Evolutionary conservation across 2,329 filamentous ascomycete species (phyloP).

Genomic region (Epichloe sibirici): DNA sequence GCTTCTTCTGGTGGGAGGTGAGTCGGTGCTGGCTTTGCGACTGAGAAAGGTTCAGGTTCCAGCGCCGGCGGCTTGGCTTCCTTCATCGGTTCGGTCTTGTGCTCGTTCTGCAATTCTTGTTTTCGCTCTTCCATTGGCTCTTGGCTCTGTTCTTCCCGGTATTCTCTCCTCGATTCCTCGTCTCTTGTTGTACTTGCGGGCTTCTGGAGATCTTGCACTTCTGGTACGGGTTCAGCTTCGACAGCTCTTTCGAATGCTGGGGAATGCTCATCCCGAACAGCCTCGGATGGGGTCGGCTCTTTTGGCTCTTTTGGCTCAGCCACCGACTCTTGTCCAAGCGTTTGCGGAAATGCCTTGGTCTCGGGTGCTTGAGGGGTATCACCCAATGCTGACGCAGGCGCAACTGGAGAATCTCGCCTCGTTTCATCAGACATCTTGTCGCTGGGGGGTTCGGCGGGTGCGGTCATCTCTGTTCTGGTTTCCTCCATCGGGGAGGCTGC

Average conservation of each 20-base stretch:
- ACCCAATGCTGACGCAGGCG: background rate
- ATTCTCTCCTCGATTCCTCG: background rate
- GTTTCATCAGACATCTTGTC: background rate
- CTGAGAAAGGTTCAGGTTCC: background rate
- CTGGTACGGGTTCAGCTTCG: background rate
- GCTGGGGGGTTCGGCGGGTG: background rate
- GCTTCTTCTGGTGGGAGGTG: background rate
- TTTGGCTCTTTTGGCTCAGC: background rate
- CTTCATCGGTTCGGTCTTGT: constrained; percentile 1
- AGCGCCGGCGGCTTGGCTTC: background rate
- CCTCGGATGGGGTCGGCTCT: background rate
- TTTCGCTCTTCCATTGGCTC: constrained; percentile 8
- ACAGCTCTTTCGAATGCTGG: background rate
- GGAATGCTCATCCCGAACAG: background rate
- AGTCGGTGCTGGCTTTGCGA: background rate
- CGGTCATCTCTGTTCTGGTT: background rate
- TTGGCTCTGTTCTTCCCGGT: background rate
- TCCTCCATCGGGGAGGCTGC: constrained; percentile 10
- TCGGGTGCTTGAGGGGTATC: background rate
- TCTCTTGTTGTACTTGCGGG: constrained; percentile 8
- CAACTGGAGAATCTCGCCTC: background rate
- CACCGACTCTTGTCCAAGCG: background rate
- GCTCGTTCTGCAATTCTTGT: constrained; percentile 6
- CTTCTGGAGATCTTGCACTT: constrained; percentile 19
- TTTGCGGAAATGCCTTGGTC: background rate